phyloP scores from a whole-genome alignment of 805 yeast genomes.

The Maudiozyma turicensis region DNA sequence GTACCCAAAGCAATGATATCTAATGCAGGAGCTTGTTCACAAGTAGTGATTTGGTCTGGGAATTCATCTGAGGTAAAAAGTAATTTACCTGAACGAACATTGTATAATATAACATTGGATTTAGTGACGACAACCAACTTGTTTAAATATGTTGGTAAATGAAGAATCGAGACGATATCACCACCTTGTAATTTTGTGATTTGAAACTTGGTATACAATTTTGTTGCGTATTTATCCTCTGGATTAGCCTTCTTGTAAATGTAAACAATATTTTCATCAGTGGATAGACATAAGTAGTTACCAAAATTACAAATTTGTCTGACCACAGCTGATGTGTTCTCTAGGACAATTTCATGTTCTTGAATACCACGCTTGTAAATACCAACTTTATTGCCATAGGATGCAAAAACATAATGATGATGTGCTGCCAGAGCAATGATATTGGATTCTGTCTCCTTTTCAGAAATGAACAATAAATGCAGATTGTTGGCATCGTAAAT shows the following conservation, averaged over 20 bases:
- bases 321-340: constrained; percentile 32
- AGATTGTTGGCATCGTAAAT: constrained; percentile 85
- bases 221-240: constrained; percentile 40
- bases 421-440: constrained; percentile 71
- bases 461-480: constrained; percentile 78
- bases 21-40: constrained; percentile 77
- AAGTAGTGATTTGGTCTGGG: constrained; percentile 49
- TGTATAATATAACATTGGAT: constrained; percentile 49
- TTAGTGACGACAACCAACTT: constrained; percentile 80
- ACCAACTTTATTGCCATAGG: constrained; percentile 62
- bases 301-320: constrained; percentile 60
- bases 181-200: constrained; percentile 55
- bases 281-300: constrained; percentile 56
- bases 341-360: constrained; percentile 30
- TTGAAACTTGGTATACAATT: constrained; percentile 54
- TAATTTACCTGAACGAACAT: constrained; percentile 67
- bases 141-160: constrained; percentile 87
- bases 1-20: constrained; percentile 78
- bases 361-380: constrained; percentile 74
- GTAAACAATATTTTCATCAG: constrained; percentile 36
- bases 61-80: constrained; percentile 50
- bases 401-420: constrained; percentile 75
- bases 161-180: constrained; percentile 46
- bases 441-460: constrained; percentile 57
- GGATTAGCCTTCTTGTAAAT: constrained; percentile 42